Evolutionary conservation across 2,329 filamentous ascomycete genomes (phyloP), one percentile per base, ranked within the genome.

Genomic region (Fusarium bulbicola): DNA sequence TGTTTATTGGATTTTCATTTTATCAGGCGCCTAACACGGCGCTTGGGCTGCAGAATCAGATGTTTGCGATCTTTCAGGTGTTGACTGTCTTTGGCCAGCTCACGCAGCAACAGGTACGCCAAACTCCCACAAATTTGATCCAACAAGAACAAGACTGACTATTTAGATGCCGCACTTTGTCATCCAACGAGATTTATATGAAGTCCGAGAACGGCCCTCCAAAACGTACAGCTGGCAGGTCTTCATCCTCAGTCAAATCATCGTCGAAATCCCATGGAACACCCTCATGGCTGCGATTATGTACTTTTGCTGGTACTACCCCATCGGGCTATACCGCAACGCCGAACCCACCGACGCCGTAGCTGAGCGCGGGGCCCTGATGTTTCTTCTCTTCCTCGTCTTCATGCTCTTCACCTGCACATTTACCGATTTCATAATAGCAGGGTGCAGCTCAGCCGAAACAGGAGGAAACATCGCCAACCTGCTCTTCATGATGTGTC

Each of bases 261-360:
- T 91, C 14, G 91, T 92, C 60, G 92, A 95, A 79, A 81, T 94
- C 1, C 91, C 92, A 0, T 94, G 91, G 87, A 91, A 93, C 75
- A 87, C 89, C 0, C 80, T 93, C 26, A 87, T 90, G 81, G 87
- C 88, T 3, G 83, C 91, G n/a, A 77, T 93, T 45, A 88, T 92
- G 76, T 94, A 86, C 82, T 84, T 91, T 70, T 88, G 86, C 76
- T 92, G 90, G 85, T 93, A 93, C 82, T 94, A 92, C 76, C 91
- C 92, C 1, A 89, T 92, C 57, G 89, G 90, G 1, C 84, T 92
- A 30, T 88, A 90, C 78, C 82, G 82, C 59, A 92, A 92, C 74
- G 89, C 90, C 3, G 80, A 85, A 28, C 82, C 84, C 11, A 86
- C 86, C 11, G 70, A 73, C 6, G 80, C 86, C 34, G 85, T 89